Evolutionary conservation across 257 asterid genomes (phyloP).

Genomic region (Fraxinus pennsylvanica): DNA sequence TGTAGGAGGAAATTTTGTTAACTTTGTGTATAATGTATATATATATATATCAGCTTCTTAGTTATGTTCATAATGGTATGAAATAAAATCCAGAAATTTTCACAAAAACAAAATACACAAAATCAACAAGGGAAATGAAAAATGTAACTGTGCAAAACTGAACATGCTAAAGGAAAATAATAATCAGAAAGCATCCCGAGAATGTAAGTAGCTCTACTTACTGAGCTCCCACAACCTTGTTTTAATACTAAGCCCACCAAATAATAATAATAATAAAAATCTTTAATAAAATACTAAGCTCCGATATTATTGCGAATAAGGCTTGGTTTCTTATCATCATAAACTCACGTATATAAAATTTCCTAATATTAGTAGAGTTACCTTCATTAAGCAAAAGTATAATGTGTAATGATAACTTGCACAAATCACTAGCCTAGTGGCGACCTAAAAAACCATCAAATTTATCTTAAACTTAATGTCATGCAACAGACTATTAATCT

Average conservation of each 20-base stretch:
- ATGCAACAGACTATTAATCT: neutral
- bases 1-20: too few species aligned
- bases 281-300: neutral
- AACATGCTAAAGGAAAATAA: neutral
- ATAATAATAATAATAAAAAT: too few species aligned
- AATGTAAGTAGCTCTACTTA: neutral
- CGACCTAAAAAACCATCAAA: neutral
- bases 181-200: neutral
- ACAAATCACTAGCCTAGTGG: neutral
- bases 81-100: too few species aligned
- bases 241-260: neutral
- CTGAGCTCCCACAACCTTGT: neutral
- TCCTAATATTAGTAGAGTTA: neutral
- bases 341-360: conserved; percentile 8
- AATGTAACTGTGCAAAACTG: neutral
- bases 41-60: too few species aligned
- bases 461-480: neutral
- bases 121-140: conserved; percentile 12
- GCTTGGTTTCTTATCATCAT: neutral
- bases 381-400: neutral
- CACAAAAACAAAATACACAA: conserved; percentile 11
- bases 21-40: too few species aligned
- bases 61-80: too few species aligned
- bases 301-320: neutral
- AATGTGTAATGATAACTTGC: neutral